Conservation (phyloP, 2,329 filamentous ascomycete species). For the Rachicladosporium sp. region DNA sequence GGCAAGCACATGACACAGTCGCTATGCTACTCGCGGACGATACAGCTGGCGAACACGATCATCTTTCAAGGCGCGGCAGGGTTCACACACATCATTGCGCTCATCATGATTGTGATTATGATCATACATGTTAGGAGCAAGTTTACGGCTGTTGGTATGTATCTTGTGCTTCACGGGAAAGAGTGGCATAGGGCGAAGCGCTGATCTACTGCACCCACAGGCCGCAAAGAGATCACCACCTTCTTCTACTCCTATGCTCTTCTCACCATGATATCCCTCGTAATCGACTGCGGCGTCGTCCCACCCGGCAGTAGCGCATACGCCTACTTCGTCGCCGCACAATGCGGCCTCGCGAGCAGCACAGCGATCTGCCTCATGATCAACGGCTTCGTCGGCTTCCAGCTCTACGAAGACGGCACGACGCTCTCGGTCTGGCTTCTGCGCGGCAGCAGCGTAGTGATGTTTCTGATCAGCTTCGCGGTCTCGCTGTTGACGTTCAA, state of each 20-base stretch:
- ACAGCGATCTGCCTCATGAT: constrained; percentile 82
- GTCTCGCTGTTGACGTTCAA: constrained; percentile 89
- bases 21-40: constrained; percentile 84
- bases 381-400: constrained; percentile 97
- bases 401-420: constrained; percentile 95
- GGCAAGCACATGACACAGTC: constrained; percentile 63
- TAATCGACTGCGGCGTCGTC: constrained; percentile 85
- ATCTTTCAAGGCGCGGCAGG: constrained; percentile 91
- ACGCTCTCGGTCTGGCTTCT: constrained; percentile 88
- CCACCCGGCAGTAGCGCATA: constrained; percentile 70
- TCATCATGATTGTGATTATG: constrained; percentile 94
- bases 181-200: not conserved
- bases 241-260: constrained; percentile 98
- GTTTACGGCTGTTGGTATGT: constrained; percentile 89
- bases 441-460: constrained; percentile 62
- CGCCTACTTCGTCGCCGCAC: constrained; percentile 81
- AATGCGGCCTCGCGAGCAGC: constrained; percentile 74
- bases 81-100: constrained; percentile 80
- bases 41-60: constrained; percentile 94
- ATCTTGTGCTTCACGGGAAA: constrained; percentile 1
- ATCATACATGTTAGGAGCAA: constrained; percentile 93
- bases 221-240: constrained; percentile 60
- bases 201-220: constrained; percentile 23
- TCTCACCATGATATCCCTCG: constrained; percentile 74
- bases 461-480: constrained; percentile 78